Conservation (phyloP, 2,329 filamentous ascomycete genomes). For the Cordyceps tenuipes region DNA sequence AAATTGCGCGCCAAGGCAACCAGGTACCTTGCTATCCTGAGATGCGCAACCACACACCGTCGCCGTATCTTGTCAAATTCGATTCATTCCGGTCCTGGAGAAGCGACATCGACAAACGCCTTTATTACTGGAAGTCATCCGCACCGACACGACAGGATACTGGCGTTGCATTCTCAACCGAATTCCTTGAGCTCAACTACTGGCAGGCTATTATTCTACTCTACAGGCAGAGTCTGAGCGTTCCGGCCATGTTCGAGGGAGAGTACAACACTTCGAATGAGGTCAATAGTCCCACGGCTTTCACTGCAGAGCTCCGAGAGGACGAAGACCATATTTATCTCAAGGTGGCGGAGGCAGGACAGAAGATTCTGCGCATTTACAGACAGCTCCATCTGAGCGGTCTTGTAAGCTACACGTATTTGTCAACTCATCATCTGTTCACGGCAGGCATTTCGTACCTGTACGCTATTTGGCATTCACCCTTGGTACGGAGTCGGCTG, state of each 20-base stretch:
- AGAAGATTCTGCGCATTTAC: conserved; percentile 86
- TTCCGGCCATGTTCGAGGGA: conserved; percentile 74
- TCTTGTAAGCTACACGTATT: conserved; percentile 90
- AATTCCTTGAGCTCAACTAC: conserved; percentile 92
- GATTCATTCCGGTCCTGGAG: conserved; percentile 84
- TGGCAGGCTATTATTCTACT: conserved; percentile 97
- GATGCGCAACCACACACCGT: conserved; percentile 71
- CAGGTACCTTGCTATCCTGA: conserved; percentile 59
- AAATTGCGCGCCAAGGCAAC: conserved; percentile 60
- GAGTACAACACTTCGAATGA: conserved; percentile 63
- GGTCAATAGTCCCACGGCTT: conserved; percentile 53
- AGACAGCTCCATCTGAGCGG: conserved; percentile 79
- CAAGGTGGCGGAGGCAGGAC: conserved; percentile 90
- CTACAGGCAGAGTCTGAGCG: conserved; percentile 81
- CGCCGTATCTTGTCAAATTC: conserved; percentile 76
- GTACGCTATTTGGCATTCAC: conserved; percentile 95
- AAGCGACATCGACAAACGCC: conserved; percentile 71
- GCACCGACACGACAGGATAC: conserved; percentile 71
- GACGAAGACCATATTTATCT: conserved; percentile 89
- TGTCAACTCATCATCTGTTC: conserved; percentile 93
- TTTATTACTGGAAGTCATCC: conserved; percentile 79
- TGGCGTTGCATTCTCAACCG: conserved; percentile 79
- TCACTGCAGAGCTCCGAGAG: conserved; percentile 58
- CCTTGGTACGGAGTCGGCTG: conserved; percentile 74
- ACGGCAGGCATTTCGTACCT: conserved; percentile 96